Conservation (phyloP, 768 basidiomycete species). For the Cystoderma amianthinum region DNA sequence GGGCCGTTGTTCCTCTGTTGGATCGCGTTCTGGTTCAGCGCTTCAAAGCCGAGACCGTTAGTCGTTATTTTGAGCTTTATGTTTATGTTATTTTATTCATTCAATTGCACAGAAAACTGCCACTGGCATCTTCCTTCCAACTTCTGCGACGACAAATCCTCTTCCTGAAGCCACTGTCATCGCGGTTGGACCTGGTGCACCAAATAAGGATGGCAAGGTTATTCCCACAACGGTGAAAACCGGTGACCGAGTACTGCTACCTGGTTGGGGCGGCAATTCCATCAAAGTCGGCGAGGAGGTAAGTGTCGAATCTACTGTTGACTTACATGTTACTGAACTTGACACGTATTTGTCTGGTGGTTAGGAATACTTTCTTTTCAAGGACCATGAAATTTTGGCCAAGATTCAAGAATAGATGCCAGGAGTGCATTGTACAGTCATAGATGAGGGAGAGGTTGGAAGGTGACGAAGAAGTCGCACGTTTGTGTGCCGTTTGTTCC, state of each 20-base stretch:
- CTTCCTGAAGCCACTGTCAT: constrained; percentile 98
- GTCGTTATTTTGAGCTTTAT: constrained; percentile 43
- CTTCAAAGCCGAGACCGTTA: constrained; percentile 93
- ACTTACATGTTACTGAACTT: constrained; percentile 5
- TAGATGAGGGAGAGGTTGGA: neutral
- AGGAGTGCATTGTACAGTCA: neutral
- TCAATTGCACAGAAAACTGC: constrained; percentile 99
- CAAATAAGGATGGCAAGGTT: constrained; percentile 75
- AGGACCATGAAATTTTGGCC: constrained; percentile 91
- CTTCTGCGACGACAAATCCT: constrained; percentile 74
- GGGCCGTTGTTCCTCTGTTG: constrained; percentile 80
- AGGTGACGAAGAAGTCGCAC: neutral
- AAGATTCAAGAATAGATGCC: constrained; percentile 81
- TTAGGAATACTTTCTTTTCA: constrained; percentile 94
- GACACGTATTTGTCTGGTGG: constrained; percentile 6
- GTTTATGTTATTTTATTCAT: neutral
- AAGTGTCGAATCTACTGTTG: constrained; percentile 19
- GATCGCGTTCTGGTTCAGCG: constrained; percentile 97
- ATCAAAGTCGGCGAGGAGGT: constrained; percentile 98
- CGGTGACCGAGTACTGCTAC: constrained; percentile 89
- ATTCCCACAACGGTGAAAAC: constrained; percentile 73
- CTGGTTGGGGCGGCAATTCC: constrained; percentile 92
- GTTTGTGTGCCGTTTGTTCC: neutral
- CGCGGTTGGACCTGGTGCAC: constrained; percentile 92
- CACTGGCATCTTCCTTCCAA: constrained; percentile 91